Evolutionary conservation across 1,139 yeast species (phyloP), one percentile per base, ranked within the genome.

Genomic region (Kodamaea arcana): DNA sequence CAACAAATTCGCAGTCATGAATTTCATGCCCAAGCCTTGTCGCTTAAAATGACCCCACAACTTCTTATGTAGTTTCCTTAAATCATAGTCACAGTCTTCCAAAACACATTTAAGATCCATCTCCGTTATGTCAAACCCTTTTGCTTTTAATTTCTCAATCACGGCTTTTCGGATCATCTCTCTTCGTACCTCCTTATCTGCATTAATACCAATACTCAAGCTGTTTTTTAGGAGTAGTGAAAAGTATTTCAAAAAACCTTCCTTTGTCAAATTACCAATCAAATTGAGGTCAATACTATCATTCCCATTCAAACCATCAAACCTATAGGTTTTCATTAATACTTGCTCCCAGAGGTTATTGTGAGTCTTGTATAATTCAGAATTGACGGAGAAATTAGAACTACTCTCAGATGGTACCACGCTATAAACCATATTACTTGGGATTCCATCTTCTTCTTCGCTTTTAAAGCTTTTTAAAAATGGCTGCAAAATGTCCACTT

Each of bases 291-390:
- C 71, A 13, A 67, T 47, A 24, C 59, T 65, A 25, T 64, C 68
- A 4, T 56, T 59, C 2, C 68, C 69, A 1, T 54, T 40, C 1
- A 35, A 32, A 4, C 59, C 60, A 1, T 52, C 46, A 41, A 72
- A 71, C 21, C 56, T 41, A 44, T 69, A 70, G 4, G 65, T 61
- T 31, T 62, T 57, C 24, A 61, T 65, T 10, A 63, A 47, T 3
- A 80, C 77, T 37, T 69, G 67, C 35, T 73, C 80, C 70, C 75
- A 73, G 24, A 54, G 44, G 24, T 58, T 56, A 34, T 60, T 66
- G 48, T 80, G 86, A 1, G 46, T 40, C 24, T 50, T 59, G 48
- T 68, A 57, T 1, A 54, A 43, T 12, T 50, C 52, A 4, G 58
- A 49, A 6, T 50, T 49, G 5, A 41, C 44, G 4, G 47, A 43